These are phyloP conservation scores for Annulohypoxylon stygium DNA, from an alignment of 495 filamentous ascomycete species.

Conservation along the genomic window DNA sequence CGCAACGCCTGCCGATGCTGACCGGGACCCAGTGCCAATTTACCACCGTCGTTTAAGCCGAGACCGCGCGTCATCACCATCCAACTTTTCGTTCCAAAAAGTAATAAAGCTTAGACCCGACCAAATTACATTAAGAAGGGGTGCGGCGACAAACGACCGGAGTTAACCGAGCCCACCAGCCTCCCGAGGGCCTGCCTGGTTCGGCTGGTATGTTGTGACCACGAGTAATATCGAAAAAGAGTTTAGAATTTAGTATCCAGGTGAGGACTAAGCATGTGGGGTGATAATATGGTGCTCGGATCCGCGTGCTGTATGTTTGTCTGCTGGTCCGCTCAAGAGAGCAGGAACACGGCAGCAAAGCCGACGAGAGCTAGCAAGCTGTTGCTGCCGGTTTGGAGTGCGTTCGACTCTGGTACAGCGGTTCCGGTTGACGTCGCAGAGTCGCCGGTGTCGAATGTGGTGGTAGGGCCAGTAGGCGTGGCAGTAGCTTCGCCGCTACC, in stretches of 20 bases:
- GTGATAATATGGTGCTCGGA: neutral
- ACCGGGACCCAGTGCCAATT: constrained; percentile 16
- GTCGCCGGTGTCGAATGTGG: constrained; percentile 40
- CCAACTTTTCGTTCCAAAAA: constrained; percentile 10
- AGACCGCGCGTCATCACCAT: constrained; percentile 10
- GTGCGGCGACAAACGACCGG: constrained; percentile 21
- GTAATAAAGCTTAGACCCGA: neutral
- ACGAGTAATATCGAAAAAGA: constrained; percentile 20
- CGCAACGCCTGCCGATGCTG: constrained; percentile 46
- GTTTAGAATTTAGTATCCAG: neutral
- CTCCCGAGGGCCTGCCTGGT: constrained; percentile 42
- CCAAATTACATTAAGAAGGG: constrained; percentile 29
- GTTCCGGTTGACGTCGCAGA: constrained; percentile 29
- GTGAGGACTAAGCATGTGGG: neutral
- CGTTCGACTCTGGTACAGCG: constrained; percentile 24
- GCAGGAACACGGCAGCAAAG: constrained; percentile 26
- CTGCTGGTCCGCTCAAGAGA: constrained; percentile 17
- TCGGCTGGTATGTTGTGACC: constrained; percentile 20
- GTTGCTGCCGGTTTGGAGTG: constrained; percentile 28
- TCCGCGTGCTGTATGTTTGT: neutral
- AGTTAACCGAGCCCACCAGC: constrained; percentile 28
- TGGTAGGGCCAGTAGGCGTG: constrained; percentile 43
- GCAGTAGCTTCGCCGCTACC: constrained; percentile 38
- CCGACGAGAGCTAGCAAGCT: constrained; percentile 41
- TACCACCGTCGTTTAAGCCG: constrained; percentile 15